Conservation (phyloP, 345 rosid species). For the Anacardium occidentale region DNA sequence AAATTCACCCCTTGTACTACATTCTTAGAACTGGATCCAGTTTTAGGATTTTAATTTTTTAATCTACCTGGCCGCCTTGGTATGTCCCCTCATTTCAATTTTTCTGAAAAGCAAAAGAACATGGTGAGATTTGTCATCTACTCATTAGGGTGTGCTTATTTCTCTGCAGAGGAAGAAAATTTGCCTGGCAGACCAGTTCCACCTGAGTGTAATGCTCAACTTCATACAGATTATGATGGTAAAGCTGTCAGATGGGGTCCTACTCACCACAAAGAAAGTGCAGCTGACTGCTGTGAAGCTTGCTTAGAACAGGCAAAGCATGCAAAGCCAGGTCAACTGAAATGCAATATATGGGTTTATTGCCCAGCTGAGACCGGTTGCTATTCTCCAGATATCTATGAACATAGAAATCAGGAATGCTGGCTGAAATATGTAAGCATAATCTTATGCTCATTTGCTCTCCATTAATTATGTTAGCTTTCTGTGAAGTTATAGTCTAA, state of each 20-base stretch:
- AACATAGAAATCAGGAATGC: conserved; percentile 83
- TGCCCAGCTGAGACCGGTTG: conserved; percentile 89
- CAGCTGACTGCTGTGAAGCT: conserved; percentile 97
- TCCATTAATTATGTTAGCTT: conserved; percentile 11
- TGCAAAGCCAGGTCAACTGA: conserved; percentile 77
- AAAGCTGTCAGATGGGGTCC: conserved; percentile 98
- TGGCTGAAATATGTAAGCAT: conserved; percentile 92
- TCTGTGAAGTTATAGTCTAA: not conserved
- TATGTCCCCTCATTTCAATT: not conserved
- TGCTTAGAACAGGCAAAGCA: conserved; percentile 84
- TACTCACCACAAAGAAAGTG: conserved; percentile 91
- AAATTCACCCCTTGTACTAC: not conserved
- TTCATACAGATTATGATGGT: conserved; percentile 91
- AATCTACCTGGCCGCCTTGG: not conserved
- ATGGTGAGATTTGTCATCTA: conserved; percentile 1
- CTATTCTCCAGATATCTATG: conserved; percentile 82
- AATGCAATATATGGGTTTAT: conserved; percentile 96
- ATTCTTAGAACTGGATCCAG: not conserved
- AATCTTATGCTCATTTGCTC: not conserved
- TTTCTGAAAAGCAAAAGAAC: not conserved
- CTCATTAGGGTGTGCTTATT: conserved; percentile 14
- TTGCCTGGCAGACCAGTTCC: conserved; percentile 89
- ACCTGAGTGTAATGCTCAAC: conserved; percentile 71
- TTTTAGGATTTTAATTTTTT: not conserved
- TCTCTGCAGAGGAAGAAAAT: conserved; percentile 57